phyloP scores from a whole-genome alignment of 1,284 basidiomycete genomes.

The Spongispora temasekensis region DNA sequence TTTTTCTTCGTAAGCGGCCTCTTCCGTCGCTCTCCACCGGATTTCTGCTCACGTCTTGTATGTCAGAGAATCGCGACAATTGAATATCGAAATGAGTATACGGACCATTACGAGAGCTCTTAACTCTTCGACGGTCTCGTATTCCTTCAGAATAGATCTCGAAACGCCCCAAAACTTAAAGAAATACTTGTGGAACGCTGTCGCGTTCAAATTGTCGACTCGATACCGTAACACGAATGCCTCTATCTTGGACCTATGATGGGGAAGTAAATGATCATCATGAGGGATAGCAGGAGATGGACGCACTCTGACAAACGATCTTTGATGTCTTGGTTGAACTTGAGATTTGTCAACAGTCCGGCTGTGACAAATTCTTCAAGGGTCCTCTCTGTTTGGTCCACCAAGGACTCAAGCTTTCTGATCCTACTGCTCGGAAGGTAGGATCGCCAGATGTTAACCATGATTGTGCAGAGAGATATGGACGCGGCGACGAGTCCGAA shows the following conservation, averaged over 20 bases:
- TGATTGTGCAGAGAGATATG: neutral
- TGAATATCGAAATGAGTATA: neutral
- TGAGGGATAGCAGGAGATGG: neutral
- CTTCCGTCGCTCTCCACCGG: neutral
- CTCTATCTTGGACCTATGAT: neutral
- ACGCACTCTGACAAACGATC: neutral
- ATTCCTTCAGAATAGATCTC: neutral
- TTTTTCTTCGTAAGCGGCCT: neutral
- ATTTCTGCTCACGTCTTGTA: neutral
- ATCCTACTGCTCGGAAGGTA: neutral
- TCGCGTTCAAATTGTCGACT: too few species aligned
- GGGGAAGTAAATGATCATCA: neutral
- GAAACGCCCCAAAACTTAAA: neutral
- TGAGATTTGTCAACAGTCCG: neutral
- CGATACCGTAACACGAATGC: neutral
- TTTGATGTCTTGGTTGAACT: neutral
- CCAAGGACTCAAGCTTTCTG: neutral
- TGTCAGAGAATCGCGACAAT: neutral
- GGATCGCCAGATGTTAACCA: neutral
- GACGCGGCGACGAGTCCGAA: neutral
- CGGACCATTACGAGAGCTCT: neutral
- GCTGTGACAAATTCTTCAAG: neutral
- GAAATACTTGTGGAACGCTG: neutral
- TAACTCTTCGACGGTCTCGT: neutral
- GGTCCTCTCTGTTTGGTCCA: neutral